Base-by-base conservation (phyloP, 2,329 filamentous ascomycete genomes). In the Botrytis fragariae region DNA sequence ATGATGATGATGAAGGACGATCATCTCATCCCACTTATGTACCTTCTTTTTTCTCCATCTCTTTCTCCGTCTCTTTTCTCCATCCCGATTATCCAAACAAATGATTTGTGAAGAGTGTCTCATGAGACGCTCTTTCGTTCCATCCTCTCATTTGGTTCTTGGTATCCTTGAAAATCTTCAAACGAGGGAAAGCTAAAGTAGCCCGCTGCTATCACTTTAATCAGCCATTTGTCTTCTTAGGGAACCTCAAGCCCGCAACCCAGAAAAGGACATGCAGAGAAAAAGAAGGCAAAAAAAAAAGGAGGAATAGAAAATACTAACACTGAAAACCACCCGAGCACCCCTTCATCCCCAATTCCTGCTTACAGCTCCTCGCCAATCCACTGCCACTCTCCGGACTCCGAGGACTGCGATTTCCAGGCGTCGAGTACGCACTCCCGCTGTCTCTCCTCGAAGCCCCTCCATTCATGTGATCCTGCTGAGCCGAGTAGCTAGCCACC, bases 101-200 rank as follows among this genome's bases (percentile, higher is more conserved):
- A 1, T 7, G 51, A 29, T 29, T 57, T 42, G 6, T 10, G 14
- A 2, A 44, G 16, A 44, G 22, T 3, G 14, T 9, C 12, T 60
- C 32, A 60, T 25, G 54, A 69, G 9, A 73, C 48, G 20, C 71
- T 73, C 57, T 72, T 72, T 25, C 71, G 37, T 35, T 74, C 69
- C 71, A 72, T 73, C n/a, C 75, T 74, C 69, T 76, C 76, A 48
- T 82, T 80, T 65, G 82, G 82, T 75, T 84, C 82, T 72, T 84
- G 84, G 32, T 83, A 84, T 60, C 88, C 87, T 85, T 90, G 83
- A 76, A 86, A 92, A 74, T 89, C 87, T 78, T 93, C 91, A 81
- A 92, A 93, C 81, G 88, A 91, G 25, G 91, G 91, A 80, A 93
- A 93, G 84, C 91, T 92, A 79, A 92, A 90, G 82, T 93, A 93